Evolutionary conservation across 78 protist genomes (phyloP), one percentile per base, ranked within the genome.

Genomic region (Dictyostelium citrinum): DNA sequence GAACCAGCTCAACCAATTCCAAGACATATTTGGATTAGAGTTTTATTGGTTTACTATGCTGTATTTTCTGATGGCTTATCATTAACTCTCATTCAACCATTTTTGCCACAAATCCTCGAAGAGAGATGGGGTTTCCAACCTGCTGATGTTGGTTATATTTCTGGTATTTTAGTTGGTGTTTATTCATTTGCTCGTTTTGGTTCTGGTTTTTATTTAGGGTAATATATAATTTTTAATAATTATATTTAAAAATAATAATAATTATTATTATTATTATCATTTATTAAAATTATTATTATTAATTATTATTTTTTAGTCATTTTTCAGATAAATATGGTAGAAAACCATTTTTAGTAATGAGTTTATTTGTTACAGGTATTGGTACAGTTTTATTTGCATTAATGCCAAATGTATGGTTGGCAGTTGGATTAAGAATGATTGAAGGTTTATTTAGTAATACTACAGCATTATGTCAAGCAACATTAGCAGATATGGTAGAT

Each of bases 381-480:
- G 93, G 93, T 16, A 88, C 93, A 20, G 33, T 35, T 20, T 78
- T 88, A 10, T 88, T 88, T 79, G 77, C 85, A 46, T 43, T 67
- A 1, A 78, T 88, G 85, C 93, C 93, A 31, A 88, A 78, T 67
- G 81, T 88, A 5, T 39, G 37, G 33, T 27, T 88, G 1, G 93
- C 93, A 68, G 37, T 88, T 75, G 22, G 20, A 3, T 67, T 88
- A 3, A 88, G 93, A 88, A 45, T 88, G 20, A 2, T 64, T 16
- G 93, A 88, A 45, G 93, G 93, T 35, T 24, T 88, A 14, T 45
- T 88, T 31, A 78, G 85, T 67, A 78, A 76, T 41, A 78, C 93
- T 11, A 88, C 93, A 6, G 93, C 93, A 67, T 58, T 88, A 22
- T 79, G 93, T 67, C 93, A 88, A 78, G 85, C 93, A 10, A 88